These are phyloP conservation scores for Venturia aucupariae DNA, from an alignment of 2,329 filamentous ascomycete species.

Conservation along the genomic window DNA sequence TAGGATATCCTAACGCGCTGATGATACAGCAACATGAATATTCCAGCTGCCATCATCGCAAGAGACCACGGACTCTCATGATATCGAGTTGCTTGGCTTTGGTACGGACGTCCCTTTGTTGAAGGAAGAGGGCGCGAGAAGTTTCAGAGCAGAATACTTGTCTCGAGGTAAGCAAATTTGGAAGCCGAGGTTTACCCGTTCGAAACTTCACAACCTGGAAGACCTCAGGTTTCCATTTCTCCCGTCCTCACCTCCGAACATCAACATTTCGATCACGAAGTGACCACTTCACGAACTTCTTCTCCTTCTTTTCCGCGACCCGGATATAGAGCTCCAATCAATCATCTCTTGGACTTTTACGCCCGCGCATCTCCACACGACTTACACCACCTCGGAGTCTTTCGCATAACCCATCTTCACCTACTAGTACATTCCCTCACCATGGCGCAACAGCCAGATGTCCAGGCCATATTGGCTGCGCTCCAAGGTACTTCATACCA, in stretches of 20 bases:
- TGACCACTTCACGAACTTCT: background rate
- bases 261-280: background rate
- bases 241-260: background rate
- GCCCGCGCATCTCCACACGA: background rate
- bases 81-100: too few relatives aligned
- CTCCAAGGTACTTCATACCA: slow-evolving; percentile 10
- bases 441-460: slow-evolving; percentile 12
- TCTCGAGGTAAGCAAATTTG: too few relatives aligned
- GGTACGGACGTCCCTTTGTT: too few relatives aligned
- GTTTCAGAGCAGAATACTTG: too few relatives aligned
- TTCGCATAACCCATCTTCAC: background rate
- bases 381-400: background rate
- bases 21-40: too few relatives aligned
- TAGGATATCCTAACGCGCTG: too few relatives aligned
- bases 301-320: background rate
- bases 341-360: background rate
- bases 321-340: background rate
- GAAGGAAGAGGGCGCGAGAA: too few relatives aligned
- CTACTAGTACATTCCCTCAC: background rate
- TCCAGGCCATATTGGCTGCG: slow-evolving; percentile 15
- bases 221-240: background rate
- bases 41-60: too few relatives aligned
- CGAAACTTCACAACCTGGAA: background rate
- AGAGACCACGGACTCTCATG: too few relatives aligned
- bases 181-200: too few relatives aligned